Conservation (phyloP, 2,329 filamentous ascomycete species). For the Ceratocystis huliohia region DNA sequence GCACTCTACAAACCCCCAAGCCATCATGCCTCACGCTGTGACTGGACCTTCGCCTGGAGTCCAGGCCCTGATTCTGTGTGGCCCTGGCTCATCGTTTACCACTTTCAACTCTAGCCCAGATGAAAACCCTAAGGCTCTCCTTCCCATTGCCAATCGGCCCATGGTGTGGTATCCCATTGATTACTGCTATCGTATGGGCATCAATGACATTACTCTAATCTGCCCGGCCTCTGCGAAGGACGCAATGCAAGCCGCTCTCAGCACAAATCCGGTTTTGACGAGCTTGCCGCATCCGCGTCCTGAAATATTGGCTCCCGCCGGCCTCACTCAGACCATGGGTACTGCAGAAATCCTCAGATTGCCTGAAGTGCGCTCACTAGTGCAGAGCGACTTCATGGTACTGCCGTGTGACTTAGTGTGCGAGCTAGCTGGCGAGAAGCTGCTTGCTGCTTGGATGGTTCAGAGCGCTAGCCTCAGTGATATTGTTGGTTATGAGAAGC, state of each 20-base stretch:
- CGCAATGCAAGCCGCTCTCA: conserved; percentile 57
- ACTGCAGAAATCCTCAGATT: conserved; percentile 81
- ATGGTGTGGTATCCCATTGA: conserved; percentile 88
- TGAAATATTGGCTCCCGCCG: conserved; percentile 61
- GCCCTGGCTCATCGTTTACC: conserved; percentile 67
- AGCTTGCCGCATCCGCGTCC: conserved; percentile 59
- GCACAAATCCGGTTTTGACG: conserved; percentile 66
- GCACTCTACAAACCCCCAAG: background rate
- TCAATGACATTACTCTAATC: conserved; percentile 54
- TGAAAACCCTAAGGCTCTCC: conserved; percentile 68
- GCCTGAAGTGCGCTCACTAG: conserved; percentile 63
- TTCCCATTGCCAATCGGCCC: conserved; percentile 71
- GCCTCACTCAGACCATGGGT: conserved; percentile 69
- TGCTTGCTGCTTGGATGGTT: conserved; percentile 88
- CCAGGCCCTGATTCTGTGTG: conserved; percentile 72
- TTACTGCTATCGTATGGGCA: conserved; percentile 70
- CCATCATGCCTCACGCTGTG: conserved; percentile 60
- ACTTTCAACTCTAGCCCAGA: conserved; percentile 72
- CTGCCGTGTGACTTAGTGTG: conserved; percentile 90
- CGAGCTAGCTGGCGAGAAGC: conserved; percentile 67
- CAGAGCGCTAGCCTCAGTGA: conserved; percentile 57
- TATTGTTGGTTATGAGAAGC: conserved; percentile 39
- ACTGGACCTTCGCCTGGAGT: conserved; percentile 63
- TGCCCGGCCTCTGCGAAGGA: conserved; percentile 52
- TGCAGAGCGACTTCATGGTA: conserved; percentile 78